Conservation (phyloP, 495 filamentous ascomycete genomes). For the Neurospora sp. region DNA sequence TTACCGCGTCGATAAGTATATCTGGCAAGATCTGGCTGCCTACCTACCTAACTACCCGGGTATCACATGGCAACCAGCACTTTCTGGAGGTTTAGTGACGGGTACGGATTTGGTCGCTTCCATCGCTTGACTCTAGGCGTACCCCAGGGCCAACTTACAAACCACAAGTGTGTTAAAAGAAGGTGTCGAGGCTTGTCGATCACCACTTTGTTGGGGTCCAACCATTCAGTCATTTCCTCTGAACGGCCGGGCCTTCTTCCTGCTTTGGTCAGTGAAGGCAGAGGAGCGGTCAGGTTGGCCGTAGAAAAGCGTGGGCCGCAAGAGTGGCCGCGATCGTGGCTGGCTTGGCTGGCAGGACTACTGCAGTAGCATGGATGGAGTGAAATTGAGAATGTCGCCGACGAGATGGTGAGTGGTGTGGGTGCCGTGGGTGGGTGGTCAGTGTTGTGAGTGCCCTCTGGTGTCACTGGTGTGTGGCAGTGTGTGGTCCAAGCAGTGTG, state of each 20-base stretch:
- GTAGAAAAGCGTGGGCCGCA: background rate
- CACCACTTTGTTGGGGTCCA: background rate
- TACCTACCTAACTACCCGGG: background rate
- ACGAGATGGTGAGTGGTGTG: background rate
- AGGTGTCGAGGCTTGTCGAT: background rate
- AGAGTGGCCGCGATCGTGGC: background rate
- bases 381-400: background rate
- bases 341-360: background rate
- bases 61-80: background rate
- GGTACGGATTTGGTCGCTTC: background rate
- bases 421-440: background rate
- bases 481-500: background rate
- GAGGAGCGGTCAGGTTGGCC: background rate
- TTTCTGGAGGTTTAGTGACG: background rate
- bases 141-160: background rate
- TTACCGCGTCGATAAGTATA: background rate
- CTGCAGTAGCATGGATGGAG: background rate
- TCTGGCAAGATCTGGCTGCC: background rate
- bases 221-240: background rate
- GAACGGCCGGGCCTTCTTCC: background rate
- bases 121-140: background rate
- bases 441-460: background rate
- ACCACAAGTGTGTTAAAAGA: background rate
- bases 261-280: background rate
- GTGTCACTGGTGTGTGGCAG: background rate